A percentile compares a stretch with the other conserved stretches of the same genome.
Evolutionary conservation across 805 yeast species (phyloP).

Genomic region (Lipomyces oligophaga): DNA sequence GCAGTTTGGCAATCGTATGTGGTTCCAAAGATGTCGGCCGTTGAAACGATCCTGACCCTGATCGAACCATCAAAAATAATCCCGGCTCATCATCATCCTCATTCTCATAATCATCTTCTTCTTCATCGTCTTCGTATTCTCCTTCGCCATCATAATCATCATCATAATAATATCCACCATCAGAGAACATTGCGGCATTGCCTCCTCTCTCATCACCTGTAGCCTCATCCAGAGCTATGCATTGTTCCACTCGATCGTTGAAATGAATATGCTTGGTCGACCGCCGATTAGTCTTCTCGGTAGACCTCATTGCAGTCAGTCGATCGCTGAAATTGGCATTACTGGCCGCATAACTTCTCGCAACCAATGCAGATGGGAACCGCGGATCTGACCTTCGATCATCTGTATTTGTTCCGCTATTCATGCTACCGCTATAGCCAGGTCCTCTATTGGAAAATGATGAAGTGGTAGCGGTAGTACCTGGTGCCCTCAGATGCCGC

Average conservation of each 20-base stretch:
- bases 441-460: conserved; percentile 12
- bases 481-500: conserved; percentile 26
- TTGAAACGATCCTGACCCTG: conserved; percentile 37
- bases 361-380: conserved; percentile 17
- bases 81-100: conserved; percentile 67
- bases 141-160: conserved; percentile 13
- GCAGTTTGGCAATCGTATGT: conserved; percentile 71
- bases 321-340: conserved; percentile 24
- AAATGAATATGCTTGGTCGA: conserved; percentile 72
- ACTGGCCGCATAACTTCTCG: conserved; percentile 21
- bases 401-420: conserved; percentile 1
- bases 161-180: conserved; percentile 2
- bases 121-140: conserved; percentile 1
- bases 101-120: conserved; percentile 37
- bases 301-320: conserved; percentile 3
- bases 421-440: too few relatives aligned
- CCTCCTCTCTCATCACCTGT: conserved; percentile 30
- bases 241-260: conserved; percentile 91
- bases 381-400: conserved; percentile 22
- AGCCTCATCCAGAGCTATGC: conserved; percentile 62
- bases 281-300: conserved; percentile 2
- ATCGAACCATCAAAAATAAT: conserved; percentile 54
- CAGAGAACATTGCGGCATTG: conserved; percentile 6
- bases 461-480: conserved; percentile 23
- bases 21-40: conserved; percentile 29